phyloP scores from a whole-genome alignment of 225 moss, liverwort and hornwort species.

The Neckera pumila region DNA sequence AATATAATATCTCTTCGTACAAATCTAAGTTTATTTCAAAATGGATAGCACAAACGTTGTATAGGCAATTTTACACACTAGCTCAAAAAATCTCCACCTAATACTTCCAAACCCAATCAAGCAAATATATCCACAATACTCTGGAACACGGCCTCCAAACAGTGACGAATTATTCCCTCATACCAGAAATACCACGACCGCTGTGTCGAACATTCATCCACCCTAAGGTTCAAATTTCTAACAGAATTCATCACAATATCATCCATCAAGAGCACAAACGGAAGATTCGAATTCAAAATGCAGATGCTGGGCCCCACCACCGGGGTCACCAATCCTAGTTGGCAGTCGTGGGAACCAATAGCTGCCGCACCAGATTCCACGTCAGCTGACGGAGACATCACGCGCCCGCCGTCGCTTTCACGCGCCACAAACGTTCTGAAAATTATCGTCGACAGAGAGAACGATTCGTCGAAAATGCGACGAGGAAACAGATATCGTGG shows the following conservation, averaged over 20 bases:
- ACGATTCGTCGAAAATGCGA: not conserved
- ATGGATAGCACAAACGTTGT: not conserved
- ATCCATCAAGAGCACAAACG: not conserved
- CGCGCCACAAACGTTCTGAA: not conserved
- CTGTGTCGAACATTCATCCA: not conserved
- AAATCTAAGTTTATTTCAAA: not conserved
- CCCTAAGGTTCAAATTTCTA: not conserved
- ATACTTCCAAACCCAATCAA: not conserved
- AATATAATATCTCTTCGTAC: not conserved
- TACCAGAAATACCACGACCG: not conserved
- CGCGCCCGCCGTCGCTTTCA: not conserved
- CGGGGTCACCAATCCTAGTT: not conserved
- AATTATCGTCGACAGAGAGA: not conserved
- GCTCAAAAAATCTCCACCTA: not conserved
- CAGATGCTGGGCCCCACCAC: not conserved
- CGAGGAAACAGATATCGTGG: not conserved
- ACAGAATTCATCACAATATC: not conserved
- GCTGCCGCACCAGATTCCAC: not conserved
- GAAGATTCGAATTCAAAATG: not conserved
- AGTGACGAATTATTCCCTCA: not conserved
- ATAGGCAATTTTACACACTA: not conserved
- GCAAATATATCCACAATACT: constrained; percentile 10
- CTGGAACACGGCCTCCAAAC: not conserved
- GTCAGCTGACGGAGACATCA: not conserved
- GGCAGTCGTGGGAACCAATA: not conserved